Evolutionary conservation across 2,329 filamentous ascomycete species (phyloP).

Genomic region (Cladophialophora yegresii): DNA sequence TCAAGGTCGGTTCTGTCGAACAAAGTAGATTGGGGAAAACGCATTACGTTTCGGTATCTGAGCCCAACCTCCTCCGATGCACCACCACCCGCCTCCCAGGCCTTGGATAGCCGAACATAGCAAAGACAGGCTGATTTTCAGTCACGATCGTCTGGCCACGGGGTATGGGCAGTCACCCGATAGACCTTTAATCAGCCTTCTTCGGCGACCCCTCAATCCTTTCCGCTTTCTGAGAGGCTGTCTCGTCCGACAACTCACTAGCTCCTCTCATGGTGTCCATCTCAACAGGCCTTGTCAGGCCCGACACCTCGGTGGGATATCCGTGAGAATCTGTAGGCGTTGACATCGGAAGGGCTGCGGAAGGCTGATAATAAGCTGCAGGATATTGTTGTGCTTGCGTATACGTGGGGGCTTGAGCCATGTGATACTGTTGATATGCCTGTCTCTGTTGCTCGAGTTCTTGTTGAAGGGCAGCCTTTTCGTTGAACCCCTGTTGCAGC

Average conservation of each 20-base stretch:
- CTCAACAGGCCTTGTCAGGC: constrained; percentile 6
- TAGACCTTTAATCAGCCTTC: not conserved
- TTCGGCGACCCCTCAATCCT: constrained; percentile 3
- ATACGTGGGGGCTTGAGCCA: constrained; percentile 8
- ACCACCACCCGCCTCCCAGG: not conserved
- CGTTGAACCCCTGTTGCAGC: constrained; percentile 13
- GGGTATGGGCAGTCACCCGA: not conserved
- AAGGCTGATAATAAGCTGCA: not conserved
- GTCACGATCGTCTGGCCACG: not conserved
- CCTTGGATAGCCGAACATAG: not conserved
- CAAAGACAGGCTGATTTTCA: not conserved
- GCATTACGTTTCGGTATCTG: not conserved
- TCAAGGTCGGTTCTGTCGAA: not conserved
- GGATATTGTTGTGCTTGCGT: not conserved
- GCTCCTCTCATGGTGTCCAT: constrained; percentile 13
- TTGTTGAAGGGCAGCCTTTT: constrained; percentile 23
- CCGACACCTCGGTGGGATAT: constrained; percentile 8
- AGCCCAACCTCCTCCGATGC: not conserved
- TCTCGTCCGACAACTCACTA: constrained; percentile 9
- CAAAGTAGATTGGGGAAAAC: not conserved
- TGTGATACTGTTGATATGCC: constrained; percentile 16
- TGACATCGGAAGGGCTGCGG: not conserved
- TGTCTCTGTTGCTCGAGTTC: constrained; percentile 16
- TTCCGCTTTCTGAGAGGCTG: not conserved
- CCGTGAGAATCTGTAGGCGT: not conserved